Conservation (phyloP, 176 grass and related monocot species). For the Puccinellia tenuiflora region DNA sequence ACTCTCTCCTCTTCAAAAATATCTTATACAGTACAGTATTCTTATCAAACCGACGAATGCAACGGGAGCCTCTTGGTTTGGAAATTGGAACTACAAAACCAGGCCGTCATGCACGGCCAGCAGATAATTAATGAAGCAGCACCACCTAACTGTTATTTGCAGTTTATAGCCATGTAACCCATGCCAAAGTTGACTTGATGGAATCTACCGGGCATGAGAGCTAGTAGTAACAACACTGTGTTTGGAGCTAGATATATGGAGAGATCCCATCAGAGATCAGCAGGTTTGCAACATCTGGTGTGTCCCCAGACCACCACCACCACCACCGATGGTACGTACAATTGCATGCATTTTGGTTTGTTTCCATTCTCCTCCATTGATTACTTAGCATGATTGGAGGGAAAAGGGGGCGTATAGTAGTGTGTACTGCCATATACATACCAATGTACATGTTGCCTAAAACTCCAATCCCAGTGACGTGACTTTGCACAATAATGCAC, state of each 20-base stretch:
- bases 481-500: slow-evolving; percentile 24
- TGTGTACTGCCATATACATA: neutral
- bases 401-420: neutral
- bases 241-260: neutral
- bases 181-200: slow-evolving; percentile 15
- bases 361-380: slow-evolving; percentile 13
- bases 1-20: neutral
- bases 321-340: neutral
- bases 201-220: neutral
- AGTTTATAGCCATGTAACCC: neutral
- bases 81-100: neutral
- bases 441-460: slow-evolving; percentile 33
- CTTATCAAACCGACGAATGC: neutral
- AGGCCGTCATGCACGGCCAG: neutral
- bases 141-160: neutral
- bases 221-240: neutral
- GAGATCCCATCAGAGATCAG: slow-evolving; percentile 20
- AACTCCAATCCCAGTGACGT: slow-evolving; percentile 9
- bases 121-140: neutral
- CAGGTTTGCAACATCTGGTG: slow-evolving; percentile 12
- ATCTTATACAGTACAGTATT: neutral
- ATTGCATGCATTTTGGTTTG: neutral
- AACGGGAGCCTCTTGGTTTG: neutral
- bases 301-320: neutral
- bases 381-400: slow-evolving; percentile 22